A percentile compares a stretch with the other conserved stretches of the same genome.
Conservation (phyloP, 371 early-diverging fungal species). For the Haplosporangium sp. region DNA sequence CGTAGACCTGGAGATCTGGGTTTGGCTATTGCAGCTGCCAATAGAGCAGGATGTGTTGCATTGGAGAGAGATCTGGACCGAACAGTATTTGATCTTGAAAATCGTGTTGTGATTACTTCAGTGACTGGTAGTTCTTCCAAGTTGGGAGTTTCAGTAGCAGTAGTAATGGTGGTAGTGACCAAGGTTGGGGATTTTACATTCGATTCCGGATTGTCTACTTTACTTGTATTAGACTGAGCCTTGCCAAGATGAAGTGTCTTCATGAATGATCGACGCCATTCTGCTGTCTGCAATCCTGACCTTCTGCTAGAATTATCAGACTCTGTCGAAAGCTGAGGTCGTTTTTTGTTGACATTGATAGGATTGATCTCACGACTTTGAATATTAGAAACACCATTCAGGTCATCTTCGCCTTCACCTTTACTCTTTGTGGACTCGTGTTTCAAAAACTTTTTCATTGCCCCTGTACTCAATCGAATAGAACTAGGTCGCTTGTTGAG, state of each 20-base stretch:
- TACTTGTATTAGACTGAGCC: constrained; percentile 1
- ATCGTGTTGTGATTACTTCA: not conserved
- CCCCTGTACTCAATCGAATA: constrained; percentile 21
- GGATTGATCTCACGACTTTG: not conserved
- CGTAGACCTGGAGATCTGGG: constrained; percentile 21
- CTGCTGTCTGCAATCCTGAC: constrained; percentile 10
- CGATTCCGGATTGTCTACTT: not conserved
- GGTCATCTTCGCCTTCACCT: not conserved
- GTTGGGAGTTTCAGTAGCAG: not conserved
- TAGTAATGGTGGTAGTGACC: not conserved
- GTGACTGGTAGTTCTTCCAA: not conserved
- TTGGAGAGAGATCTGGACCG: constrained; percentile 30
- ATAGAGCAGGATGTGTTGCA: constrained; percentile 35
- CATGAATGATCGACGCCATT: constrained; percentile 38
- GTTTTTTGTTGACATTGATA: constrained; percentile 20
- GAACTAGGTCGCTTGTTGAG: constrained; percentile 15
- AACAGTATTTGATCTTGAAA: constrained; percentile 6
- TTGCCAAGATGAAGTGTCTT: constrained; percentile 34
- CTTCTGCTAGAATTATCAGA: constrained; percentile 9
- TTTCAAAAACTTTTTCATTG: constrained; percentile 31
- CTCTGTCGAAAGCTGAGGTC: constrained; percentile 15
- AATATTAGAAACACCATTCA: not conserved
- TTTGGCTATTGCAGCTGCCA: constrained; percentile 15
- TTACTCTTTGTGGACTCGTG: constrained; percentile 1
- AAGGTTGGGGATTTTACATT: constrained; percentile 4